Conservation (phyloP, 148 eudicot species). For the Chenopodium suecicum region DNA sequence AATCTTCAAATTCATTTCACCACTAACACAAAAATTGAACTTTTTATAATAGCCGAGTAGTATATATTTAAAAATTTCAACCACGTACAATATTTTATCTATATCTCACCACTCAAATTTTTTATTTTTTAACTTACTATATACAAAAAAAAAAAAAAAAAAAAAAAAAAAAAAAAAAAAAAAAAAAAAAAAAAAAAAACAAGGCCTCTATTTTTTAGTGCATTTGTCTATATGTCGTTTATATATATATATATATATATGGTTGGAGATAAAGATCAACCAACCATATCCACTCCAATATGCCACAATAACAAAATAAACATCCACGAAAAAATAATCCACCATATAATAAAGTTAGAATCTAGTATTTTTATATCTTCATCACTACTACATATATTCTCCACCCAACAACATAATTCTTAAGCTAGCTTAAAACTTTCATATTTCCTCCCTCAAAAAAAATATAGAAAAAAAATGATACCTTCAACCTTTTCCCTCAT, state of each 20-base stretch:
- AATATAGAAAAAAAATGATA: not conserved
- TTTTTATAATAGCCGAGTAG: not conserved
- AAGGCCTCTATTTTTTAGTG: not conserved
- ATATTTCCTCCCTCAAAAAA: not conserved
- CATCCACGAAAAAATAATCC: not conserved
- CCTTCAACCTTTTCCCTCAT: conserved; percentile 14
- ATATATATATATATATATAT: not conserved
- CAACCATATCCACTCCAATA: conserved; percentile 11
- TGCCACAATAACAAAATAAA: not conserved
- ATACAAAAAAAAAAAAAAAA: no score
- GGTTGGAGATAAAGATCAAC: conserved; percentile 5
- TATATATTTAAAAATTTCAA: not conserved
- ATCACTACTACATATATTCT: conserved; percentile 9
- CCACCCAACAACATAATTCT: not conserved
- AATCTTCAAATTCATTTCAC: not conserved
- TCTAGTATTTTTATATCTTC: conserved; percentile 5
- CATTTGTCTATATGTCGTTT: not conserved
- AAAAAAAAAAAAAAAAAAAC: not conserved
- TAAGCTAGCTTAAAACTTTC: not conserved
- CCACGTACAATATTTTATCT: not conserved
- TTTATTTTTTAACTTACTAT: not conserved
- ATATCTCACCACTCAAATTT: not conserved
- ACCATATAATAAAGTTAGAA: conserved; percentile 2
- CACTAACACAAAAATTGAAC: not conserved
- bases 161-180: not conserved